Conservation (phyloP, 1,284 basidiomycete genomes). For the Ustilago cynodontis region DNA sequence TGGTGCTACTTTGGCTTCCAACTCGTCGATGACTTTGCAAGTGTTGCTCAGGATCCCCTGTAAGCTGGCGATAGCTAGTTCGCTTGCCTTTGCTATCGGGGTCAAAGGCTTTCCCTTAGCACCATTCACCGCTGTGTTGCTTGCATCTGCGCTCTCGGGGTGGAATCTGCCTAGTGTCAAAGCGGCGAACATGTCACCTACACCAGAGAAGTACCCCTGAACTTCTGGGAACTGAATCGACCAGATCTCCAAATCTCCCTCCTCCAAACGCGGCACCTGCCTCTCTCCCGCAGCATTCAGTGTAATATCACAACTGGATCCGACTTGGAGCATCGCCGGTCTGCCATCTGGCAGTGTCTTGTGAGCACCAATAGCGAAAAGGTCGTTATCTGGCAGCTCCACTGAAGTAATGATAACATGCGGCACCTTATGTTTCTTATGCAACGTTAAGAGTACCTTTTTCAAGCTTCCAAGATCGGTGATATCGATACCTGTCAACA, state of each 20-base stretch:
- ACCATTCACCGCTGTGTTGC: slow-evolving; percentile 13
- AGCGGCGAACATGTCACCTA: slow-evolving; percentile 96
- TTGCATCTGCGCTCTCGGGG: slow-evolving; percentile 1
- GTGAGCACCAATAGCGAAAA: slow-evolving; percentile 47
- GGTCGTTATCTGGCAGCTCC: slow-evolving; percentile 61
- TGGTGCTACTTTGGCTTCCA: slow-evolving; percentile 12
- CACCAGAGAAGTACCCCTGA: slow-evolving; percentile 93
- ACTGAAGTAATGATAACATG: slow-evolving; percentile 94
- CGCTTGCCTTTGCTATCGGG: slow-evolving; percentile 73
- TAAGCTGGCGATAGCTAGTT: slow-evolving; percentile 81
- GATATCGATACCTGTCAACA: slow-evolving; percentile 72
- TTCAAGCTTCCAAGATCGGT: slow-evolving; percentile 77
- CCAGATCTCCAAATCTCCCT: slow-evolving; percentile 62
- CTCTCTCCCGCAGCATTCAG: slow-evolving; percentile 27
- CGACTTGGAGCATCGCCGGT: slow-evolving; percentile 64
- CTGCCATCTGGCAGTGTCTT: slow-evolving; percentile 39
- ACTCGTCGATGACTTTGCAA: slow-evolving; percentile 35
- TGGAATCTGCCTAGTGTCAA: slow-evolving; percentile 86
- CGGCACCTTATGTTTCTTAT: slow-evolving; percentile 80
- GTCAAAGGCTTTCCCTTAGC: slow-evolving; percentile 70
- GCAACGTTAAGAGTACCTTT: slow-evolving; percentile 79
- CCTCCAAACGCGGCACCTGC: slow-evolving; percentile 4
- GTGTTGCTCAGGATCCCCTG: slow-evolving; percentile 79
- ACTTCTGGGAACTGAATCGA: slow-evolving; percentile 85
- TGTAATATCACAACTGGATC: slow-evolving; percentile 66